Evolutionary conservation across 441 rosid species (phyloP).

Genomic region (Pelargonium citronellum): DNA sequence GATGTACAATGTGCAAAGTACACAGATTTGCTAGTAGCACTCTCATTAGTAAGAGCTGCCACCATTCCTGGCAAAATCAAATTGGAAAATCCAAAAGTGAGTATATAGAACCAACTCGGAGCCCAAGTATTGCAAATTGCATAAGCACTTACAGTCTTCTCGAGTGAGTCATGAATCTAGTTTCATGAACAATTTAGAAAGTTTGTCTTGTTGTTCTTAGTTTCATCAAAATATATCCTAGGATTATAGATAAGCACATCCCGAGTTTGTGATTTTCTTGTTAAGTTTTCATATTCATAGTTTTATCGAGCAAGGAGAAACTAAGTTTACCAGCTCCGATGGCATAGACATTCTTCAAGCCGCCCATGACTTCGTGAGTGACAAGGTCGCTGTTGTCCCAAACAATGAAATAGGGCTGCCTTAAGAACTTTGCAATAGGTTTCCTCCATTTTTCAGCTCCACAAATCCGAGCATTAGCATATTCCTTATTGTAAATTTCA

Average conservation of each 20-base stretch:
- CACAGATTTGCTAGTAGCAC: slow-evolving; percentile 52
- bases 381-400: slow-evolving; percentile 92
- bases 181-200: too few species aligned
- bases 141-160: neutral
- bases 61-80: slow-evolving; percentile 39
- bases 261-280: too few species aligned
- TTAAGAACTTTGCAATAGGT: slow-evolving; percentile 70
- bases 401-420: slow-evolving; percentile 85
- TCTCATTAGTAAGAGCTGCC: slow-evolving; percentile 50
- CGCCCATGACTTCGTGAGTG: slow-evolving; percentile 80
- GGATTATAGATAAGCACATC: too few species aligned
- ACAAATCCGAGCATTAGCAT: slow-evolving; percentile 95
- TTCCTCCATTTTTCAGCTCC: slow-evolving; percentile 95
- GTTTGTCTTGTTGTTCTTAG: too few species aligned
- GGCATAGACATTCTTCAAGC: slow-evolving; percentile 94
- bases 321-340: slow-evolving; percentile 77
- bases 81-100: neutral
- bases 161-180: too few species aligned
- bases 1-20: slow-evolving; percentile 54
- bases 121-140: neutral
- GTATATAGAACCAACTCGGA: neutral
- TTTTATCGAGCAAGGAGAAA: neutral
- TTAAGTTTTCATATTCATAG: too few species aligned
- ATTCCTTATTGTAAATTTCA: slow-evolving; percentile 82
- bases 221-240: too few species aligned